phyloP scores from a whole-genome alignment of 129 eudicot genomes.

The Arctium minus region DNA sequence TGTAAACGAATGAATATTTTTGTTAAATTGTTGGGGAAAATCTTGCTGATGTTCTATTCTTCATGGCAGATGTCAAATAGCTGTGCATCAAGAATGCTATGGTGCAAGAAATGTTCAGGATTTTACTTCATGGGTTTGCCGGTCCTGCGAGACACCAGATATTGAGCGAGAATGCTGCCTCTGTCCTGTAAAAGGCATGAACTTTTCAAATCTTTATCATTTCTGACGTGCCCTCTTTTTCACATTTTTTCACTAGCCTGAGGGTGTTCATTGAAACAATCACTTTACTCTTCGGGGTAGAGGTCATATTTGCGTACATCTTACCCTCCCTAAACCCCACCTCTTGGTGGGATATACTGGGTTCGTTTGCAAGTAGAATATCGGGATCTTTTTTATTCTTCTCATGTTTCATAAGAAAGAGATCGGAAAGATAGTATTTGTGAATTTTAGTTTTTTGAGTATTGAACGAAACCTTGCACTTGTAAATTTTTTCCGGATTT shows the following conservation, averaged over 20 bases:
- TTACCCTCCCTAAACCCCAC: background rate
- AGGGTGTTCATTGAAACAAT: background rate
- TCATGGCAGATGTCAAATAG: constrained; percentile 85
- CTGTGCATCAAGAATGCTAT: constrained; percentile 99
- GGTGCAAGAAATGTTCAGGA: constrained; percentile 84
- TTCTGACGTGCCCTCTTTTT: background rate
- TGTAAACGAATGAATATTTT: background rate
- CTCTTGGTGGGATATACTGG: background rate
- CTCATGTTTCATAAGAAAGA: background rate
- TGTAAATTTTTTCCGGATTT: background rate
- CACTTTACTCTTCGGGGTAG: background rate
- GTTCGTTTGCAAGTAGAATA: no score
- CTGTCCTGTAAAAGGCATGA: constrained; percentile 93
- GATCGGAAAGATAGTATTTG: background rate
- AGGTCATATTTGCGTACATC: background rate
- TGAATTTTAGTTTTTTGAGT: background rate
- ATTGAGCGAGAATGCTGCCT: constrained; percentile 93
- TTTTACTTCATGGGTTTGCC: constrained; percentile 97
- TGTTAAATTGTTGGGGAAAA: background rate
- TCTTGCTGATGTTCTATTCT: constrained; percentile 12
- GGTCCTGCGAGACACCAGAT: constrained; percentile 91
- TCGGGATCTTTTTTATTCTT: background rate
- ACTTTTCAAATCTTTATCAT: constrained; percentile 4
- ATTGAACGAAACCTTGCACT: background rate
- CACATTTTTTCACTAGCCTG: background rate